Conservation (phyloP, 2,329 filamentous ascomycete species). For the Penicillium sp. region DNA sequence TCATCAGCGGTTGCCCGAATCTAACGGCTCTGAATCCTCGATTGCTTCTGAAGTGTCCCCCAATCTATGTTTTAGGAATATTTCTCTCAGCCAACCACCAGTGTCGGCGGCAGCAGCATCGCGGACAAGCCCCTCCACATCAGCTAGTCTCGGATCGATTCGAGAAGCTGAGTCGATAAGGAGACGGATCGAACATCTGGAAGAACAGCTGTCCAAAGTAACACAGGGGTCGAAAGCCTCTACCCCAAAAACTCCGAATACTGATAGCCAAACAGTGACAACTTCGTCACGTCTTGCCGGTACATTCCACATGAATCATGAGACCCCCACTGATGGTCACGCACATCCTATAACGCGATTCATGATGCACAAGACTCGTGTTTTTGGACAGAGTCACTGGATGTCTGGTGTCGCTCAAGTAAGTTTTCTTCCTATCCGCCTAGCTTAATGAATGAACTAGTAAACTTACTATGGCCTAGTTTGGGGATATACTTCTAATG, state of each 20-base stretch:
- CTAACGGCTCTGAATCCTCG: neutral
- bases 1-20: neutral
- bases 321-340: conserved; percentile 39
- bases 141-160: conserved; percentile 27
- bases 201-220: conserved; percentile 46
- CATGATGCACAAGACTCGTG: conserved; percentile 57
- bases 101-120: conserved; percentile 15
- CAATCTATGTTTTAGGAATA: conserved; percentile 8
- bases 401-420: conserved; percentile 50
- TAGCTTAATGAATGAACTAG: neutral
- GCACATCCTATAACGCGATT: conserved; percentile 44
- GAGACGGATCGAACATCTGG: conserved; percentile 48
- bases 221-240: conserved; percentile 22
- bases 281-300: conserved; percentile 39
- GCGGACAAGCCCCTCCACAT: conserved; percentile 27
- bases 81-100: conserved; percentile 17
- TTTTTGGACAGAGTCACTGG: conserved; percentile 62
- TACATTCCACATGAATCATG: conserved; percentile 50
- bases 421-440: neutral
- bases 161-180: conserved; percentile 46
- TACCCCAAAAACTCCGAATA: conserved; percentile 24
- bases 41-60: neutral
- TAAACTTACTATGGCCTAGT: conserved; percentile 14
- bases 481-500: conserved; percentile 44
- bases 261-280: conserved; percentile 43